phyloP scores from a whole-genome alignment of 768 basidiomycete species.

The Trametes cubensis region DNA sequence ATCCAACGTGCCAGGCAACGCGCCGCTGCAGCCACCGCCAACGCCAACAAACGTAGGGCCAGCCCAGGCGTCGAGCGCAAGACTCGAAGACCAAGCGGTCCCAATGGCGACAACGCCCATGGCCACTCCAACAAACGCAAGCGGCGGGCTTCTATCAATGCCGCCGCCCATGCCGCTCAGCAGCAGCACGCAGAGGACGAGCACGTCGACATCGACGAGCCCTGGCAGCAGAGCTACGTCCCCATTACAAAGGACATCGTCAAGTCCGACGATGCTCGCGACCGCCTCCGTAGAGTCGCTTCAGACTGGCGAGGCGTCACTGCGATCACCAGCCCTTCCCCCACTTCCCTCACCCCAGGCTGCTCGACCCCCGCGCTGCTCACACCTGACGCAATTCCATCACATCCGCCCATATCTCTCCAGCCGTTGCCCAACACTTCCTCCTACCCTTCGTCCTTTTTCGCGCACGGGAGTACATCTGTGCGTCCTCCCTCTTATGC shows the following conservation, averaged over 20 bases:
- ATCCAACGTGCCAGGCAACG: conserved; percentile 46
- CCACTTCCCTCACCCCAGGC: conserved; percentile 35
- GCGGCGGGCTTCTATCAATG: conserved; percentile 42
- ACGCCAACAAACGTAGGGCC: conserved; percentile 35
- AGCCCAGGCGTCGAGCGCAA: conserved; percentile 45
- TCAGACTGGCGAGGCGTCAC: conserved; percentile 68
- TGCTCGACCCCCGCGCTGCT: conserved; percentile 39
- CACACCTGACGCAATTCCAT: conserved; percentile 32
- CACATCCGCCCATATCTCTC: conserved; percentile 33
- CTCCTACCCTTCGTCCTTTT: conserved; percentile 38
- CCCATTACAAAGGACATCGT: conserved; percentile 51
- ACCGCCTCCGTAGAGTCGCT: conserved; percentile 59
- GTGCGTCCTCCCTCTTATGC: conserved; percentile 62
- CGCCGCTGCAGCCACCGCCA: conserved; percentile 32
- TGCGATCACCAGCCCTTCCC: conserved; percentile 42
- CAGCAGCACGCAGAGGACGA: conserved; percentile 43
- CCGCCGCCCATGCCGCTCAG: conserved; percentile 11
- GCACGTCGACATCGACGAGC: conserved; percentile 51
- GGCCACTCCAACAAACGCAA: conserved; percentile 41
- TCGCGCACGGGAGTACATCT: conserved; percentile 38
- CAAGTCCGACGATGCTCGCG: conserved; percentile 45
- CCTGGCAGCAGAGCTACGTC: conserved; percentile 49
- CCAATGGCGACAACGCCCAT: conserved; percentile 40
- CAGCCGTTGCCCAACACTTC: conserved; percentile 38
- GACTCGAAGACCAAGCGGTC: conserved; percentile 38